phyloP scores from a whole-genome alignment of 2,329 filamentous ascomycete species.

The Coccinonectria pachysandricola region DNA sequence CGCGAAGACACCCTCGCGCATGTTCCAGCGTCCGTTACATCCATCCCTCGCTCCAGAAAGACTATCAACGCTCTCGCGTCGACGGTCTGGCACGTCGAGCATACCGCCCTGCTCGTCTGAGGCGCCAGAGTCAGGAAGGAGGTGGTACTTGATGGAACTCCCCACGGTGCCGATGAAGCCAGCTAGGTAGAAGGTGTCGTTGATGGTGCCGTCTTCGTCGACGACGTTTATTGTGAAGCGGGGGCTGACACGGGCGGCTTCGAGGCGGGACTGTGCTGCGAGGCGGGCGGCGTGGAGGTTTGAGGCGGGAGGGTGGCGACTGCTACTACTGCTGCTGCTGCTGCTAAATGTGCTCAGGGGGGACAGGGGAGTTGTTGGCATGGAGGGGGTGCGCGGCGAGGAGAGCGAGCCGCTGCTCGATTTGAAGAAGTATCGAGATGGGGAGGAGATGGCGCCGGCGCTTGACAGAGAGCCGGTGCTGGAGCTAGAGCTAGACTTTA shows the following conservation, averaged over 20 bases:
- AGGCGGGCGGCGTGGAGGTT: conserved; percentile 44
- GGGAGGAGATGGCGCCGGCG: conserved; percentile 9
- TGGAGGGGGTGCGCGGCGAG: conserved; percentile 7
- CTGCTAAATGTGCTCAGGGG: too few species aligned
- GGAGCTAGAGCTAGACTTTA: conserved; percentile 12
- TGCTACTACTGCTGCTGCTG: conserved; percentile 3
- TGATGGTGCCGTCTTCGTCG: conserved; percentile 39
- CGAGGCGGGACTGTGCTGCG: conserved; percentile 55
- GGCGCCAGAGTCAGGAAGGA: conserved; percentile 47
- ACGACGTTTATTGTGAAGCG: conserved; percentile 49
- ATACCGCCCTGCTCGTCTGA: conserved; percentile 47
- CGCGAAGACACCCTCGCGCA: conserved; percentile 23
- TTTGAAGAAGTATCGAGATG: conserved; percentile 18
- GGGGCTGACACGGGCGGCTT: conserved; percentile 43
- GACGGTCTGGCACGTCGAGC: conserved; percentile 40
- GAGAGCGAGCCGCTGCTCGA: conserved; percentile 27
- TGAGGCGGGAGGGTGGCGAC: conserved; percentile 24
- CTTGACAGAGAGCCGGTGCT: conserved; percentile 12
- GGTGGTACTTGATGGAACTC: conserved; percentile 49
- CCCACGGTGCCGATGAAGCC: conserved; percentile 51
- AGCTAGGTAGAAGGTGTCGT: conserved; percentile 44
- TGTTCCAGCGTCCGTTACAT: conserved; percentile 39
- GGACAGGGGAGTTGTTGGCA: too few species aligned
- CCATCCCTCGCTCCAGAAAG: conserved; percentile 26
- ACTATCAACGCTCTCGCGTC: conserved; percentile 37